phyloP scores from a whole-genome alignment of 768 basidiomycete genomes.

The Termitomyces sp. region DNA sequence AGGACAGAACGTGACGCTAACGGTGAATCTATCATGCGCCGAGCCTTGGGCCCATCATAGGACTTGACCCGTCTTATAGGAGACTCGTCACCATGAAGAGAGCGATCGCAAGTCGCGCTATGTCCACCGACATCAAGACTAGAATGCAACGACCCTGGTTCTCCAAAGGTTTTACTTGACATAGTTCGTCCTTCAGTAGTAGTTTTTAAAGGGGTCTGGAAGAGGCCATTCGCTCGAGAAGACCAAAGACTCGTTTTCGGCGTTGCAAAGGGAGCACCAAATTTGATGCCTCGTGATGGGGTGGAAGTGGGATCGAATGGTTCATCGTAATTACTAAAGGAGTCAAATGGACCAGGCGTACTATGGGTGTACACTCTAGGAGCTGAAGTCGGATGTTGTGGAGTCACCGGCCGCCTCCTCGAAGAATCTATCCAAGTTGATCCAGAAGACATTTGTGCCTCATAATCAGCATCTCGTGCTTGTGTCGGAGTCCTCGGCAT shows the following conservation, averaged over 20 bases:
- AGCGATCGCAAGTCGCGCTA: conserved; percentile 18
- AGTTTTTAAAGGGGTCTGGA: conserved; percentile 47
- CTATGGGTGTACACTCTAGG: conserved; percentile 30
- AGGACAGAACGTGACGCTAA: conserved; percentile 18
- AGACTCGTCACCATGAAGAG: conserved; percentile 40
- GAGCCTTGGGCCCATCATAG: conserved; percentile 24
- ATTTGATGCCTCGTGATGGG: conserved; percentile 72
- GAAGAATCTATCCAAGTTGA: conserved; percentile 46
- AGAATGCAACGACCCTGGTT: conserved; percentile 20
- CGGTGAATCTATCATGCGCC: conserved; percentile 28
- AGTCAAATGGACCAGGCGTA: conserved; percentile 32
- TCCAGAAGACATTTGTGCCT: conserved; percentile 25
- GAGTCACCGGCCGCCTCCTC: conserved; percentile 49
- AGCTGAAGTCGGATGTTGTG: conserved; percentile 32
- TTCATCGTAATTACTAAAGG: conserved; percentile 33
- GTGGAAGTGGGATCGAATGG: conserved; percentile 78
- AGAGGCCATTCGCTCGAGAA: conserved; percentile 34
- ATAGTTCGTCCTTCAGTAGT: conserved; percentile 24
- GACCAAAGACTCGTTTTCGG: conserved; percentile 54
- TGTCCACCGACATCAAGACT: conserved; percentile 24
- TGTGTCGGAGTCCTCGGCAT: conserved; percentile 48
- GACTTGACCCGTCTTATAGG: conserved; percentile 42
- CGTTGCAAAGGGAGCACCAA: conserved; percentile 51
- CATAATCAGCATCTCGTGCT: conserved; percentile 18
- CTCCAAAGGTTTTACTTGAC: conserved; percentile 21